These are phyloP conservation scores for Ochetophila trinervis DNA, from an alignment of 306 rosid genomes.

Conservation along the genomic window DNA sequence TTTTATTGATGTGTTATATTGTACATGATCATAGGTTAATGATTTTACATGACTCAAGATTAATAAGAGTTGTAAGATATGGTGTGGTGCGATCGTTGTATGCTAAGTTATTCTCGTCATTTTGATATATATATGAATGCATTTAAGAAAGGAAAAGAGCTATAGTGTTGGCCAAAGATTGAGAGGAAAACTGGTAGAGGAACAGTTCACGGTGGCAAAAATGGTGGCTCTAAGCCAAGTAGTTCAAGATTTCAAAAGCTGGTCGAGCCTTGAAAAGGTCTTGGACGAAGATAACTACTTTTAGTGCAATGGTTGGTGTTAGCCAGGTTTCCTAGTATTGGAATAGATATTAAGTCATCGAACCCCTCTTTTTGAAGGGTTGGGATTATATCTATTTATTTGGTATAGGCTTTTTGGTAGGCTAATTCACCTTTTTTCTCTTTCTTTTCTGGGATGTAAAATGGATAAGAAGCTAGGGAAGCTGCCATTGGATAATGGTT, in stretches of 20 bases:
- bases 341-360: neutral
- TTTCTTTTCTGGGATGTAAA: too few relatives aligned
- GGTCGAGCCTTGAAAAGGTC: conserved; percentile 6
- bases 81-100: too few relatives aligned
- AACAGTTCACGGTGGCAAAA: neutral
- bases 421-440: too few relatives aligned
- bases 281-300: neutral
- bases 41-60: too few relatives aligned
- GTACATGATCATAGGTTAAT: too few relatives aligned
- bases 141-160: neutral
- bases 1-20: too few relatives aligned
- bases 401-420: neutral
- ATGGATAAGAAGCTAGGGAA: too few relatives aligned
- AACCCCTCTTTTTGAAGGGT: conserved; percentile 2
- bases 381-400: neutral
- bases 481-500: too few relatives aligned
- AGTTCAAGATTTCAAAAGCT: neutral
- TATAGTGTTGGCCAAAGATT: conserved; percentile 3
- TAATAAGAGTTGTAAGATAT: too few relatives aligned
- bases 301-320: neutral
- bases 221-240: conserved; percentile 7
- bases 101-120: too few relatives aligned
- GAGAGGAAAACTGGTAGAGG: neutral
- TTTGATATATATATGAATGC: neutral
- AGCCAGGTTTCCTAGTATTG: conserved; percentile 14